Percentiles rank a stretch among this genome's conserved stretches.
These are phyloP conservation scores for Vitis cinerea DNA, from an alignment of 164 flowering plant genomes.

Conservation along the genomic window DNA sequence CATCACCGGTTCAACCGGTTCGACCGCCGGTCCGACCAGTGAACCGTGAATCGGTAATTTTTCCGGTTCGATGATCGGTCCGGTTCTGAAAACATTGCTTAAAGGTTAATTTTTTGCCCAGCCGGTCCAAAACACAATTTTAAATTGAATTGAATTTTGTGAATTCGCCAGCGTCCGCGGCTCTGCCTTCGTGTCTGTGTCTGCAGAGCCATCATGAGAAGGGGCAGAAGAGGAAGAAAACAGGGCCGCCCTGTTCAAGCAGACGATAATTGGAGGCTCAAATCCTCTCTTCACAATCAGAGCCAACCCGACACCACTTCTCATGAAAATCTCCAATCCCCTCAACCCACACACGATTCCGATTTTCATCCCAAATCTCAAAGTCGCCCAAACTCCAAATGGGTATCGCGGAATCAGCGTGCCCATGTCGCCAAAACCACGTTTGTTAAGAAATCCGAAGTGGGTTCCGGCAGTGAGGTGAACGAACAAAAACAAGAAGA, in stretches of 20 bases:
- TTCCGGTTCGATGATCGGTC: no score
- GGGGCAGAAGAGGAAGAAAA: conserved; percentile 14
- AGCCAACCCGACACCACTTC: not conserved
- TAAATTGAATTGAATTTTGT: no score
- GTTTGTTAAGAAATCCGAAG: conserved; percentile 14
- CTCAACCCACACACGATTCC: conserved; percentile 2
- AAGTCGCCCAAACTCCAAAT: conserved; percentile 13
- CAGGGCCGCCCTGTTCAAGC: not conserved
- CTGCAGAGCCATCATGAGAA: conserved; percentile 1
- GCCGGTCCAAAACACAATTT: no score
- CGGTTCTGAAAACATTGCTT: no score
- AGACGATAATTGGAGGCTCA: conserved; percentile 18
- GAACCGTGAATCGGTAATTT: no score
- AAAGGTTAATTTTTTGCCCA: no score
- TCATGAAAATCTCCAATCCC: not conserved
- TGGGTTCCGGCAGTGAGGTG: conserved; percentile 15
- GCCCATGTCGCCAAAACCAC: conserved; percentile 9
- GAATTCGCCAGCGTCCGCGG: no score
- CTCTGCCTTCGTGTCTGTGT: no score
- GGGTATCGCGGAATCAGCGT: conserved; percentile 12
- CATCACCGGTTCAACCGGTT: no score
- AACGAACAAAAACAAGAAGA: not conserved
- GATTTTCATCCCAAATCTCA: conserved; percentile 4
- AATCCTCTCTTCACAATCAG: conserved; percentile 15
- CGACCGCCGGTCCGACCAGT: no score